These are phyloP conservation scores for Xerocomus brunneocitrinus DNA, from an alignment of 768 basidiomycete genomes.

Conservation along the genomic window DNA sequence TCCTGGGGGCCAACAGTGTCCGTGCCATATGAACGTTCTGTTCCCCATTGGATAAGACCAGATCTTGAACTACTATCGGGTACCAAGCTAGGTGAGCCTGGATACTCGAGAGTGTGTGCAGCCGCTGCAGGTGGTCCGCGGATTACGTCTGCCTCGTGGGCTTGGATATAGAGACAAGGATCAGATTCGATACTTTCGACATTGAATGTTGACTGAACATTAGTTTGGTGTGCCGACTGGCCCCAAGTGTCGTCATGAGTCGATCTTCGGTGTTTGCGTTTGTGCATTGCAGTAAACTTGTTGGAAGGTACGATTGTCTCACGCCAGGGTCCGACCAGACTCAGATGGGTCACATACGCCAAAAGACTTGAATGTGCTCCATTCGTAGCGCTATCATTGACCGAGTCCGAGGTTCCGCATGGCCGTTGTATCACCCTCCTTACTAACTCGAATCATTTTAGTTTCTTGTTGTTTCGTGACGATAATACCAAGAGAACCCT, in stretches of 20 bases:
- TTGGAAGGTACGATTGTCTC: neutral
- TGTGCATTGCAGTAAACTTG: constrained; percentile 16
- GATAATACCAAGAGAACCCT: too few species aligned
- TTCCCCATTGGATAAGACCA: constrained; percentile 35
- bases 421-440: neutral
- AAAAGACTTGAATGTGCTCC: too few species aligned
- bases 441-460: neutral
- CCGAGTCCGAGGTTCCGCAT: neutral
- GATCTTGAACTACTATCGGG: constrained; percentile 19
- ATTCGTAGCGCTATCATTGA: too few species aligned
- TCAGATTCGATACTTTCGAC: constrained; percentile 15
- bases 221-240: neutral
- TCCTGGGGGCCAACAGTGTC: constrained; percentile 1
- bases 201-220: neutral
- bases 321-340: too few species aligned
- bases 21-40: constrained; percentile 6
- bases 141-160: constrained; percentile 72
- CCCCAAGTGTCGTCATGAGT: constrained; percentile 11
- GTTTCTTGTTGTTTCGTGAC: neutral
- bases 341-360: too few species aligned
- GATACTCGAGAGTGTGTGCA: constrained; percentile 34
- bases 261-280: constrained; percentile 23
- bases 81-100: constrained; percentile 3
- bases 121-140: constrained; percentile 44
- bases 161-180: constrained; percentile 51